Conservation (phyloP, 331 rosid genomes). For the Quercus lobata region DNA sequence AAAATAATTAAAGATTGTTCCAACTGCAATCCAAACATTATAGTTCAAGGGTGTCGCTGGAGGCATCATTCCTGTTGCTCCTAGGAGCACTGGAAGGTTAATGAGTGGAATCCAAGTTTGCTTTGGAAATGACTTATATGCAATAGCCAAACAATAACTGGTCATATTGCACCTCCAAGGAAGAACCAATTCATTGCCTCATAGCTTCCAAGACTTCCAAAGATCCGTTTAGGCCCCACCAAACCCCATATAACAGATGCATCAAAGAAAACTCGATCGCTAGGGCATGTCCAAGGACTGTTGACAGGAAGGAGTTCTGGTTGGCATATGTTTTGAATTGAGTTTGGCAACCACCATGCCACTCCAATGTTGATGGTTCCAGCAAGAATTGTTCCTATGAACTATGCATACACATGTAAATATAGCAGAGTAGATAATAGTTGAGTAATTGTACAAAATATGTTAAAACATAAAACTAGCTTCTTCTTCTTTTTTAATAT, state of each 20-base stretch:
- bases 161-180: constrained; percentile 64
- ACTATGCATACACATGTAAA: constrained; percentile 28
- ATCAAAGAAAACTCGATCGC: constrained; percentile 66
- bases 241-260: constrained; percentile 78
- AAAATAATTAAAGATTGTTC: constrained; percentile 64
- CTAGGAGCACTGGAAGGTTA: constrained; percentile 71
- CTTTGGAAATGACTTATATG: constrained; percentile 56
- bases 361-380: constrained; percentile 71
- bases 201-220: constrained; percentile 61
- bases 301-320: constrained; percentile 43
- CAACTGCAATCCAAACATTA: constrained; percentile 61
- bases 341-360: constrained; percentile 62
- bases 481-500: too few relatives aligned
- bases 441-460: too few relatives aligned
- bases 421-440: neutral
- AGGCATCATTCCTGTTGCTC: constrained; percentile 68
- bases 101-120: constrained; percentile 67
- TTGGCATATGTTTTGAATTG: constrained; percentile 49
- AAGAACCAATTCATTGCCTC: constrained; percentile 69
- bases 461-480: too few relatives aligned
- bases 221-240: constrained; percentile 62
- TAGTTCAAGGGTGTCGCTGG: constrained; percentile 73
- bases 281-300: constrained; percentile 77
- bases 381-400: constrained; percentile 64
- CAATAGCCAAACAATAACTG: constrained; percentile 56